Conservation (phyloP, 1,139 yeast species). For the Zygotorulaspora mrakii region DNA sequence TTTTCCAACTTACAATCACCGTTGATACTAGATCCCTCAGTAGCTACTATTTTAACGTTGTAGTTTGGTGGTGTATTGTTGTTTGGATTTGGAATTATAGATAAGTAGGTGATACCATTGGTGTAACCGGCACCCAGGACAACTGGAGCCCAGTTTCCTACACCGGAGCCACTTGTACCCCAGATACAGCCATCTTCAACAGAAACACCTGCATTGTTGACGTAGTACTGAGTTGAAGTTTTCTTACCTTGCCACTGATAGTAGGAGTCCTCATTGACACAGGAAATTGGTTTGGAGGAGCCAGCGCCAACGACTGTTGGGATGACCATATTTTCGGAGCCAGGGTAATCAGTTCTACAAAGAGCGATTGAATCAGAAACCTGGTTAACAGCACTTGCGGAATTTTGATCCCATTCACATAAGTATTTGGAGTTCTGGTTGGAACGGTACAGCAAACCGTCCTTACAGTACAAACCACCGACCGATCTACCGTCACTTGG, state of each 20-base stretch:
- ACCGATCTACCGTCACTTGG: slow-evolving; percentile 72
- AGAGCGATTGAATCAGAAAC: slow-evolving; percentile 59
- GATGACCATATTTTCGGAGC: slow-evolving; percentile 81
- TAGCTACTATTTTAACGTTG: slow-evolving; percentile 80
- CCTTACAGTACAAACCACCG: slow-evolving; percentile 71
- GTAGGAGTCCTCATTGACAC: slow-evolving; percentile 72
- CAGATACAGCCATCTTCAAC: slow-evolving; percentile 89
- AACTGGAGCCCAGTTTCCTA: slow-evolving; percentile 98
- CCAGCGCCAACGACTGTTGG: slow-evolving; percentile 71
- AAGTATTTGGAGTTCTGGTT: slow-evolving; percentile 56
- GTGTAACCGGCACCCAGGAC: slow-evolving; percentile 89
- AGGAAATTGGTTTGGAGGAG: slow-evolving; percentile 58
- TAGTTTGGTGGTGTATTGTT: slow-evolving; percentile 71
- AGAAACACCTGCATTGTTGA: slow-evolving; percentile 91
- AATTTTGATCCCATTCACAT: slow-evolving; percentile 73
- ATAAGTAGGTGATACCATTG: slow-evolving; percentile 75
- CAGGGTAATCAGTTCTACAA: slow-evolving; percentile 87
- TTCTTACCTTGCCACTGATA: slow-evolving; percentile 76
- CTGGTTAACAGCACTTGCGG: slow-evolving; percentile 58
- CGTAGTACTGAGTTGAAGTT: slow-evolving; percentile 95
- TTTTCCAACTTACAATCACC: slow-evolving; percentile 81
- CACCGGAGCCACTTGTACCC: slow-evolving; percentile 75
- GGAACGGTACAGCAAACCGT: slow-evolving; percentile 66
- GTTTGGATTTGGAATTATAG: slow-evolving; percentile 94
- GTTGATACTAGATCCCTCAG: slow-evolving; percentile 57